phyloP scores from a whole-genome alignment of 2,329 filamentous ascomycete species.

The Colletotrichum lini region DNA sequence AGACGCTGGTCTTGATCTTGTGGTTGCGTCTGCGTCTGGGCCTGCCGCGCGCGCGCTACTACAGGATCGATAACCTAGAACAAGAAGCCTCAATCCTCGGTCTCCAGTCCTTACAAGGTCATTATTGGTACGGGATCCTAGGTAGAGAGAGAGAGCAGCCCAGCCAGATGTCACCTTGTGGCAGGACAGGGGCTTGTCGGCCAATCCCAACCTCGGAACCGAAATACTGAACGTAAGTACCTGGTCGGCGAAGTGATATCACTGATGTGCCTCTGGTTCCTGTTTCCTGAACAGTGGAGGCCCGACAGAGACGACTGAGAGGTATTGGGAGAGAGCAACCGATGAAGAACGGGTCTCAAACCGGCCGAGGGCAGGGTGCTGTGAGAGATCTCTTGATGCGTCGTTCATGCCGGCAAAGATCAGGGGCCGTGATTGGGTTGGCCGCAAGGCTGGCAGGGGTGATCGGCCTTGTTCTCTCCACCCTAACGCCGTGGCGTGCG shows the following conservation, averaged over 20 bases:
- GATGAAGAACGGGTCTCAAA: slow-evolving; percentile 49
- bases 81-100: slow-evolving; percentile 2
- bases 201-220: slow-evolving; percentile 6
- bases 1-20: slow-evolving; percentile 13
- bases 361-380: slow-evolving; percentile 45
- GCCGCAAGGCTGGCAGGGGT: slow-evolving; percentile 52
- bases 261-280: too few species aligned
- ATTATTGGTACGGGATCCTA: slow-evolving; percentile 2
- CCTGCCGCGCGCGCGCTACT: slow-evolving; percentile 14
- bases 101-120: neutral
- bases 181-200: neutral
- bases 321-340: slow-evolving; percentile 30
- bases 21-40: slow-evolving; percentile 27
- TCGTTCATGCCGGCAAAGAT: slow-evolving; percentile 47
- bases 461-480: slow-evolving; percentile 35
- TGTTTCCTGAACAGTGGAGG: slow-evolving; percentile 4
- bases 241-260: neutral
- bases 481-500: slow-evolving; percentile 45
- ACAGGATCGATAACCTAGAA: neutral
- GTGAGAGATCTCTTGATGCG: slow-evolving; percentile 47
- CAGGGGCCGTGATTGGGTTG: slow-evolving; percentile 49
- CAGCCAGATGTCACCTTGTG: slow-evolving; percentile 14
- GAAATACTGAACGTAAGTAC: neutral
- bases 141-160: neutral
- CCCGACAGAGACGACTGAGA: neutral